These are phyloP conservation scores for Penicillium sumatraense DNA, from an alignment of 2,329 filamentous ascomycete genomes.

Conservation along the genomic window DNA sequence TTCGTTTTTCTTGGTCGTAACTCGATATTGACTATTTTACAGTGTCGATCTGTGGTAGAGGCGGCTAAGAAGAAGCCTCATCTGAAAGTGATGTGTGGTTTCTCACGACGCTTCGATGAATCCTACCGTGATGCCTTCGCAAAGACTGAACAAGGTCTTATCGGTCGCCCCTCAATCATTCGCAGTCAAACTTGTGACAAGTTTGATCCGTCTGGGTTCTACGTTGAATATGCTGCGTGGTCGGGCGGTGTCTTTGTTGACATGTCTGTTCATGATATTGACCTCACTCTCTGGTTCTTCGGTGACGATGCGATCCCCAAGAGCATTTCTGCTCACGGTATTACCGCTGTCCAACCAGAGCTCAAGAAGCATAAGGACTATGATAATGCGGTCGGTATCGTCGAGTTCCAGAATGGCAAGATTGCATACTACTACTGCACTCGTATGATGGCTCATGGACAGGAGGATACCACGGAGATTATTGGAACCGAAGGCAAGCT, in stretches of 20 bases:
- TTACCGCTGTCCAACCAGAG: conserved; percentile 62
- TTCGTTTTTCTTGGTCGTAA: no score
- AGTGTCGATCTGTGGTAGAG: conserved; percentile 64
- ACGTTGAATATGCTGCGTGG: conserved; percentile 67
- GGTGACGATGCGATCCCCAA: conserved; percentile 60
- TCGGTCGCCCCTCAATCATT: conserved; percentile 64
- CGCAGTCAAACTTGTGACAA: conserved; percentile 70
- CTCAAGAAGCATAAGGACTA: conserved; percentile 61
- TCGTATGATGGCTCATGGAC: conserved; percentile 69
- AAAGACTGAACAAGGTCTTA: conserved; percentile 58
- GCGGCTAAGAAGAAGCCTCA: conserved; percentile 59
- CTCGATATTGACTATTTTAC: not conserved
- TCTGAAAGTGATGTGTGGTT: conserved; percentile 70
- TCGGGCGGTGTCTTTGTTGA: conserved; percentile 72
- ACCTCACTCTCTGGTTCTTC: conserved; percentile 67
- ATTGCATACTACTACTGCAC: conserved; percentile 67
- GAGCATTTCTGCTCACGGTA: conserved; percentile 59
- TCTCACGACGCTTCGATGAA: conserved; percentile 68
- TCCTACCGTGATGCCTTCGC: conserved; percentile 64
- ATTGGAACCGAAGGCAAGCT: conserved; percentile 70
- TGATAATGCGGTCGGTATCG: conserved; percentile 66
- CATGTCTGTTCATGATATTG: conserved; percentile 71
- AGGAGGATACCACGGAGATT: conserved; percentile 69
- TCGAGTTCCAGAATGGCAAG: conserved; percentile 67
- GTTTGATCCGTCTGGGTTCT: conserved; percentile 67